Evolutionary conservation across 768 basidiomycete species (phyloP).

Genomic region (Mycena olivaceomarginata): DNA sequence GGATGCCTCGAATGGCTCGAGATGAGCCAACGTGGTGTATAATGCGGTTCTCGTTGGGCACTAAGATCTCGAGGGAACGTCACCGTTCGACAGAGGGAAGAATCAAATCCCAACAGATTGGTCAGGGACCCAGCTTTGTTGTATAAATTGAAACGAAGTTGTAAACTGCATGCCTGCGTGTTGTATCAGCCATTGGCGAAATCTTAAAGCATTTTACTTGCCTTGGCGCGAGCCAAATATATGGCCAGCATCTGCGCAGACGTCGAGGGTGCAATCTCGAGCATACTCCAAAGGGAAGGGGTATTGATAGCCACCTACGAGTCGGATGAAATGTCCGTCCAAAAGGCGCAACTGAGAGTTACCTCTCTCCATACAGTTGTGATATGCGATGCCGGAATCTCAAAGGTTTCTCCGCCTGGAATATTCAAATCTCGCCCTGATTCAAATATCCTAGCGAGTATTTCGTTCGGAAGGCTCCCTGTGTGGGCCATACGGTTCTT

Average conservation of each 20-base stretch:
- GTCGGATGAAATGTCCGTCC: neutral
- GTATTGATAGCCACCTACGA: constrained; percentile 39
- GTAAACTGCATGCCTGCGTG: constrained; percentile 16
- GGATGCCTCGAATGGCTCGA: constrained; percentile 27
- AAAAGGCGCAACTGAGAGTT: constrained; percentile 14
- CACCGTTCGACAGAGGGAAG: constrained; percentile 34
- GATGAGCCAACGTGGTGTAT: constrained; percentile 38
- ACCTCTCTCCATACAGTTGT: constrained; percentile 42
- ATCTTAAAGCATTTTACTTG: neutral
- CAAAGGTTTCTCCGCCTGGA: constrained; percentile 33
- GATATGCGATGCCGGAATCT: constrained; percentile 46
- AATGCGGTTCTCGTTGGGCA: constrained; percentile 7
- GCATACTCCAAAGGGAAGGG: constrained; percentile 41
- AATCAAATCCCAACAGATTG: constrained; percentile 35
- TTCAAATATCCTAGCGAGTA: constrained; percentile 38
- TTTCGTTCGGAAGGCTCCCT: constrained; percentile 27
- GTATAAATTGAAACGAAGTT: constrained; percentile 27
- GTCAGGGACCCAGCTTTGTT: constrained; percentile 33
- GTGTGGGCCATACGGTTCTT: constrained; percentile 30
- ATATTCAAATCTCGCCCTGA: constrained; percentile 26
- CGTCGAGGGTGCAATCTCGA: constrained; percentile 28
- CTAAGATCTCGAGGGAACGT: constrained; percentile 28
- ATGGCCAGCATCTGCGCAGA: constrained; percentile 17
- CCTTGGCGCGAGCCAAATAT: constrained; percentile 37
- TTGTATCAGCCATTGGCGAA: neutral